These are phyloP conservation scores for Xylariales sp. DNA, from an alignment of 2,329 filamentous ascomycete species.

Conservation along the genomic window DNA sequence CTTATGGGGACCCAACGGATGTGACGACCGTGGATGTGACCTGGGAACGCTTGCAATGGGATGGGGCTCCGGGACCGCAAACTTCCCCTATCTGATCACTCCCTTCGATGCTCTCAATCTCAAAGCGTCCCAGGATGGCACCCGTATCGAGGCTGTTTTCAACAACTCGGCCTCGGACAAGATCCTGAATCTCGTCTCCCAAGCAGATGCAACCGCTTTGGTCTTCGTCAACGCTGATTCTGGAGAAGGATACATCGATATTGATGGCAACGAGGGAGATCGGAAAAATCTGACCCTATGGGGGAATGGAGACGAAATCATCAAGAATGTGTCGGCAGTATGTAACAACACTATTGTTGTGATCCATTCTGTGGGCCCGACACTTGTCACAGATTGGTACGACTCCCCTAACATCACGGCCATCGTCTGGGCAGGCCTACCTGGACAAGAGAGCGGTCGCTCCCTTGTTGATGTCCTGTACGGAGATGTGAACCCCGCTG, in stretches of 20 bases:
- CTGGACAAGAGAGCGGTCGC: constrained; percentile 80
- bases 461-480: constrained; percentile 79
- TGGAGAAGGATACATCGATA: constrained; percentile 80
- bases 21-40: constrained; percentile 60
- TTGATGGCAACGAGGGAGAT: constrained; percentile 82
- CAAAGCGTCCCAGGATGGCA: constrained; percentile 55
- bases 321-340: constrained; percentile 71
- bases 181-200: constrained; percentile 54
- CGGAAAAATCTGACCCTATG: constrained; percentile 90
- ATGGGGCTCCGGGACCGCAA: constrained; percentile 72
- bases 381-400: constrained; percentile 71
- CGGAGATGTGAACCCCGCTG: constrained; percentile 71
- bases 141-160: constrained; percentile 61
- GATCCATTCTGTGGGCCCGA: constrained; percentile 79
- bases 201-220: constrained; percentile 65
- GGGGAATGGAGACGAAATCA: constrained; percentile 73
- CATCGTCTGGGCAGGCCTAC: constrained; percentile 76
- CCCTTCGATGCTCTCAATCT: constrained; percentile 66
- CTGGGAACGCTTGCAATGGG: constrained; percentile 65
- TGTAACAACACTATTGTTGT: constrained; percentile 91
- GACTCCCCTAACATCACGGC: constrained; percentile 75
- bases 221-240: constrained; percentile 87
- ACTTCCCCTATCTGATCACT: constrained; percentile 72
- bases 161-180: constrained; percentile 60
- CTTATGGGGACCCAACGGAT: constrained; percentile 72